These are phyloP conservation scores for Trichoderma pleuroti DNA, from an alignment of 2,329 filamentous ascomycete genomes.

Conservation along the genomic window DNA sequence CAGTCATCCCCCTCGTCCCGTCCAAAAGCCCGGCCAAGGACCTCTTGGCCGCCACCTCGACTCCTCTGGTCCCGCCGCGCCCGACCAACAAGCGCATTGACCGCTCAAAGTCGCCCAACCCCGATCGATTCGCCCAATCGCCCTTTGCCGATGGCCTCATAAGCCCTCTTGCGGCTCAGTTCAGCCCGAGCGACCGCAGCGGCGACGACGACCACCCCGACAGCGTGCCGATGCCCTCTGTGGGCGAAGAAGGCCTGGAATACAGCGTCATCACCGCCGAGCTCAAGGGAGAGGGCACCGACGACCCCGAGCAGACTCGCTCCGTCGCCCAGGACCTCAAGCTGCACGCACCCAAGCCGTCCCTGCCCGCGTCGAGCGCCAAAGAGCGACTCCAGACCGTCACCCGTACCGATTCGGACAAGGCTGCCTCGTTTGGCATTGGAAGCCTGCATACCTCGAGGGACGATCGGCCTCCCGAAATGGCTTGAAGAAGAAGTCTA, in stretches of 20 bases:
- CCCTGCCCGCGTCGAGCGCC: constrained; percentile 74
- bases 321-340: constrained; percentile 77
- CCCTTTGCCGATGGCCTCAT: constrained; percentile 73
- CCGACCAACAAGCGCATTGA: constrained; percentile 67
- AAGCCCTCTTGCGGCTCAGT: constrained; percentile 37
- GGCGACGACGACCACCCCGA: constrained; percentile 57
- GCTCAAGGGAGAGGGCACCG: constrained; percentile 30
- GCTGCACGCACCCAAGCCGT: constrained; percentile 85
- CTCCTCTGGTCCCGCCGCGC: constrained; percentile 75
- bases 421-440: constrained; percentile 79
- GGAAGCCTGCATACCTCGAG: constrained; percentile 61
- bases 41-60: constrained; percentile 30
- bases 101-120: constrained; percentile 72
- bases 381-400: constrained; percentile 80
- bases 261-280: constrained; percentile 64
- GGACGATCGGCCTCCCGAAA: constrained; percentile 41
- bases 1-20: constrained; percentile 58
- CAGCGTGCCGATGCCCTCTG: constrained; percentile 77
- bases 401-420: constrained; percentile 86
- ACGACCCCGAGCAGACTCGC: constrained; percentile 62
- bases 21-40: constrained; percentile 48
- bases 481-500: constrained; percentile 61
- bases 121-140: constrained; percentile 77
- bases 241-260: constrained; percentile 87
- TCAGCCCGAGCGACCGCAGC: constrained; percentile 35